Evolutionary conservation across 1,139 yeast species (phyloP).

Genomic region (Scheffersomyces segobiensis): DNA sequence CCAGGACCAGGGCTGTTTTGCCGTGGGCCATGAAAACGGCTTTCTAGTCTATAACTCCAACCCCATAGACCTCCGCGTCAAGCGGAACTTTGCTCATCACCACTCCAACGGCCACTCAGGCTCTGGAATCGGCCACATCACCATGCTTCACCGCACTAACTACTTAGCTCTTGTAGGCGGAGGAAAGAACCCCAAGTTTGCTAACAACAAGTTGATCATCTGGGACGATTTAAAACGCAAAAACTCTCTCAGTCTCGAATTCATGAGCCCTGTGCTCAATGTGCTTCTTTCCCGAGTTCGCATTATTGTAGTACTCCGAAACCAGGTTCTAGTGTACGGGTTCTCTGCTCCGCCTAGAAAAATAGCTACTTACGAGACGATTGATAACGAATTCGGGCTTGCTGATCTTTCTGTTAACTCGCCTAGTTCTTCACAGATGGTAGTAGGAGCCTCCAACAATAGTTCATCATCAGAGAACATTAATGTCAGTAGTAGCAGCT

Average conservation of each 20-base stretch:
- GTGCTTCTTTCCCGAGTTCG: conserved; percentile 74
- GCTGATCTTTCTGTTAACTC: conserved; percentile 58
- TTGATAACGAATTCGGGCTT: conserved; percentile 64
- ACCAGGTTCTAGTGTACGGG: conserved; percentile 72
- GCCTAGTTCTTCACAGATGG: conserved; percentile 6
- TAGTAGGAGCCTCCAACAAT: not conserved
- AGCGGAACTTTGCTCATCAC: conserved; percentile 48
- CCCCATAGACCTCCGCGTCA: conserved; percentile 80
- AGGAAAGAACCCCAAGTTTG: conserved; percentile 74
- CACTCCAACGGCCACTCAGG: conserved; percentile 21
- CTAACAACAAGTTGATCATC: conserved; percentile 73
- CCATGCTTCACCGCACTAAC: conserved; percentile 88
- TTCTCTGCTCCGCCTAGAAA: conserved; percentile 78
- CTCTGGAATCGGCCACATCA: conserved; percentile 70
- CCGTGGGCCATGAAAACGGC: conserved; percentile 79
- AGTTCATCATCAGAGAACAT: not conserved
- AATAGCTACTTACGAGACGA: conserved; percentile 71
- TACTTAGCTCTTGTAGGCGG: conserved; percentile 90
- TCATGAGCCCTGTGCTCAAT: conserved; percentile 70
- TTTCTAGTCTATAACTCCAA: conserved; percentile 86
- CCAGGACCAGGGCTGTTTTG: conserved; percentile 89
- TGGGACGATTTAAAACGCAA: conserved; percentile 91
- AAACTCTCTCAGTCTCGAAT: conserved; percentile 73
- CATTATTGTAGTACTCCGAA: conserved; percentile 68
- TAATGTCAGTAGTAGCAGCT: conserved; percentile 11